Evolutionary conservation across 108 stramenopile genomes (phyloP).

Genomic region (Skeletonema menzelii): DNA sequence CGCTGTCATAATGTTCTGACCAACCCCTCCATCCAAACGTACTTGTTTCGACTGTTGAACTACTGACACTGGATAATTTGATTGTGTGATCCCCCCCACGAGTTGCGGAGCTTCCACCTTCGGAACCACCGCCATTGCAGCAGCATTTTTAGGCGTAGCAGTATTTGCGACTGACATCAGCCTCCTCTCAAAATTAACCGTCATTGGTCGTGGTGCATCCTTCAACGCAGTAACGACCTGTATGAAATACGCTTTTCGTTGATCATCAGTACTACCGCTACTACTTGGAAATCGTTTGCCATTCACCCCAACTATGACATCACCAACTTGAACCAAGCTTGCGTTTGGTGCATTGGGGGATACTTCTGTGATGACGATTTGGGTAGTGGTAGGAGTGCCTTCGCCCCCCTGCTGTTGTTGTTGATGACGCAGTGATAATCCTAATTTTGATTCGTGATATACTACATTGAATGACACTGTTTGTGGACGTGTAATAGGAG

Average conservation of each 20-base stretch:
- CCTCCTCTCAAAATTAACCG: slow-evolving; percentile 35
- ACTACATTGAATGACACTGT: slow-evolving; percentile 1
- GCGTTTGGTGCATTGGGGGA: slow-evolving; percentile 9
- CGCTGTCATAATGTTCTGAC: neutral
- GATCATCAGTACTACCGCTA: neutral
- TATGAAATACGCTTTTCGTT: slow-evolving; percentile 17
- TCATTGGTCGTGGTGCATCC: slow-evolving; percentile 25
- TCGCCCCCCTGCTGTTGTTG: neutral
- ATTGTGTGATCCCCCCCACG: neutral
- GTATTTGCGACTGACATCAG: neutral
- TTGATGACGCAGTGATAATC: slow-evolving; percentile 16
- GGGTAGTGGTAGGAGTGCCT: neutral
- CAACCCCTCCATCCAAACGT: neutral
- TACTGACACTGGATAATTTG: neutral
- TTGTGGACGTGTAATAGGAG: neutral
- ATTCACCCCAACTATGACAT: slow-evolving; percentile 41
- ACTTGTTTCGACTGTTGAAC: neutral
- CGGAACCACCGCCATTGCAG: neutral
- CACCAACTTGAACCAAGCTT: slow-evolving; percentile 12
- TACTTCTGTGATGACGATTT: neutral
- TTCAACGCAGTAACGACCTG: slow-evolving; percentile 16
- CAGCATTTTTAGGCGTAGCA: neutral
- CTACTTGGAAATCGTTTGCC: slow-evolving; percentile 22
- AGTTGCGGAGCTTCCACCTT: neutral
- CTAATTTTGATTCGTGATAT: slow-evolving; percentile 20